Conservation (phyloP, 176 grass and related monocot species). For the Phragmites australis region DNA sequence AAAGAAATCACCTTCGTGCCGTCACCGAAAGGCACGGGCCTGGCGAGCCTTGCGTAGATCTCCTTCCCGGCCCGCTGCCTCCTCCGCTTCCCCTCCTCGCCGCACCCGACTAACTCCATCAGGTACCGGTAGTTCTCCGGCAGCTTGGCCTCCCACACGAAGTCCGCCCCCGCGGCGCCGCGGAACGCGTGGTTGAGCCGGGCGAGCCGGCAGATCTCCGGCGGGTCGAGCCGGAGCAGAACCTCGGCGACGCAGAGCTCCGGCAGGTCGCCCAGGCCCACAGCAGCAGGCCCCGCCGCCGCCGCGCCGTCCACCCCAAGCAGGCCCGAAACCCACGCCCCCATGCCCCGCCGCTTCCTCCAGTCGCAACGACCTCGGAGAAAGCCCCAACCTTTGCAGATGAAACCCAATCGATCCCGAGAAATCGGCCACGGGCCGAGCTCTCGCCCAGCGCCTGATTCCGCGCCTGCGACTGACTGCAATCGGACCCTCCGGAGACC, state of each 20-base stretch:
- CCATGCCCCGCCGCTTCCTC: conserved; percentile 55
- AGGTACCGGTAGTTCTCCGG: conserved; percentile 77
- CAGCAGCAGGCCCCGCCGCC: conserved; percentile 27
- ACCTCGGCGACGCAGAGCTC: conserved; percentile 76
- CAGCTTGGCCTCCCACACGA: conserved; percentile 91
- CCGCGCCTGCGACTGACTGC: too few species aligned
- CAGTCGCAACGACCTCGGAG: conserved; percentile 39
- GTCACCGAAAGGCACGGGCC: conserved; percentile 63
- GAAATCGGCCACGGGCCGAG: not conserved
- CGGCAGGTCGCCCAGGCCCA: conserved; percentile 77
- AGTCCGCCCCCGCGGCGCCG: conserved; percentile 71
- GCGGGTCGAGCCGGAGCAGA: conserved; percentile 67
- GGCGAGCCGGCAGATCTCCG: conserved; percentile 79
- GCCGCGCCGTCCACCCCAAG: conserved; percentile 37
- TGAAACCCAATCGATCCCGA: not conserved
- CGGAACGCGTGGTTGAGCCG: conserved; percentile 69
- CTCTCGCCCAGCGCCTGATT: not conserved
- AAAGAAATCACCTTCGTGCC: conserved; percentile 56
- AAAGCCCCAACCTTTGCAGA: not conserved
- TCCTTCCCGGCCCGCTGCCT: conserved; percentile 54
- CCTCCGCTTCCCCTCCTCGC: conserved; percentile 29
- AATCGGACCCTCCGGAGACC: not conserved
- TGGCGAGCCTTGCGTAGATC: conserved; percentile 73
- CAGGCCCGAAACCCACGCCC: conserved; percentile 67
- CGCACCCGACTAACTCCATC: conserved; percentile 52